These are phyloP conservation scores for Lipomyces kockii DNA, from an alignment of 805 yeast genomes.

Conservation along the genomic window DNA sequence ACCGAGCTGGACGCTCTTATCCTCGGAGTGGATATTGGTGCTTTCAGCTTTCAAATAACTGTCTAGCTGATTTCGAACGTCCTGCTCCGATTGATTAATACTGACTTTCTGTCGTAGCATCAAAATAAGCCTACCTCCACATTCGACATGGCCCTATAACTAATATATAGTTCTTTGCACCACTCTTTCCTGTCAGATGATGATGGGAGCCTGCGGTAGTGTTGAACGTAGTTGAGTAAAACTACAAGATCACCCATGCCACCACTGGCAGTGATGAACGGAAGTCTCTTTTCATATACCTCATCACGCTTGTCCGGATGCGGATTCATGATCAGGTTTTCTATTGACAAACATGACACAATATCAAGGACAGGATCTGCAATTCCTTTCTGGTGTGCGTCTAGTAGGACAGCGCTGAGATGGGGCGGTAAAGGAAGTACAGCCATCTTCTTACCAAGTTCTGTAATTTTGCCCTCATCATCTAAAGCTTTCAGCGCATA, in stretches of 20 bases:
- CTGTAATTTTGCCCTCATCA: constrained; percentile 74
- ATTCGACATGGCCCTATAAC: constrained; percentile 77
- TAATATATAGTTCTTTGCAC: constrained; percentile 80
- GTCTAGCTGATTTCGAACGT: constrained; percentile 74
- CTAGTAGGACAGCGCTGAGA: constrained; percentile 79
- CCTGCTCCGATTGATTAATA: constrained; percentile 40
- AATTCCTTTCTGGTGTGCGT: constrained; percentile 60
- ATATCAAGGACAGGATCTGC: constrained; percentile 75
- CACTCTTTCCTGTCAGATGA: constrained; percentile 68
- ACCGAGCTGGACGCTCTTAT: background rate
- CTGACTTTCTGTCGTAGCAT: background rate
- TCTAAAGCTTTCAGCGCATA: constrained; percentile 80
- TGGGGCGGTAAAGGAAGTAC: constrained; percentile 91
- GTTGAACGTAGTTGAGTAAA: constrained; percentile 75
- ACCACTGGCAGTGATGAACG: constrained; percentile 71
- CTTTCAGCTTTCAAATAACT: constrained; percentile 41
- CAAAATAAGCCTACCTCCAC: constrained; percentile 44
- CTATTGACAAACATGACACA: constrained; percentile 90
- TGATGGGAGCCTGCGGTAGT: constrained; percentile 53
- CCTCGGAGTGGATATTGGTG: background rate
- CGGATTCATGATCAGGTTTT: constrained; percentile 81
- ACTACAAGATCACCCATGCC: constrained; percentile 81
- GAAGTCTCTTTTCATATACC: constrained; percentile 73
- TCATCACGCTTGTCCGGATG: constrained; percentile 81
- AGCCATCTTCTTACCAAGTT: constrained; percentile 83